phyloP scores from a whole-genome alignment of 345 rosid genomes.

The Brassica nigra region DNA sequence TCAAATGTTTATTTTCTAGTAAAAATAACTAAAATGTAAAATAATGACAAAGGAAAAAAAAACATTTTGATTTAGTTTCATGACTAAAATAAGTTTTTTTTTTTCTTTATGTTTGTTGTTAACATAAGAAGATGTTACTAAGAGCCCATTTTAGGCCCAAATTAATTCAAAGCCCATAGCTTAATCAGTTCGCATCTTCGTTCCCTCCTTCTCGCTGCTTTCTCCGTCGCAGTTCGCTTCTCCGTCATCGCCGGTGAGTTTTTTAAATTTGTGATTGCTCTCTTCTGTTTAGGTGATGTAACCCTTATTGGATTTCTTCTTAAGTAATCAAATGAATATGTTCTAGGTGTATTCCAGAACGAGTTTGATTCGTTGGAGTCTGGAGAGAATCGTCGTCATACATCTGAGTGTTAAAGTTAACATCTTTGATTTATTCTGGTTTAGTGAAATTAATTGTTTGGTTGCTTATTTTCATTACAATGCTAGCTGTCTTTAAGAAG shows the following conservation, averaged over 20 bases:
- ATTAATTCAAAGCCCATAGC: background rate
- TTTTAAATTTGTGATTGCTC: background rate
- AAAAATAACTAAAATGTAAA: background rate
- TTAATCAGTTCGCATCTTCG: background rate
- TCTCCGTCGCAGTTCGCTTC: background rate
- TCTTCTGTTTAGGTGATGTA: background rate
- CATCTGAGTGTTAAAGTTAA: background rate
- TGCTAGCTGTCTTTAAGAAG: background rate
- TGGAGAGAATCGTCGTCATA: background rate
- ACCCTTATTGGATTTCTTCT: background rate
- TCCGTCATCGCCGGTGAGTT: constrained; percentile 12
- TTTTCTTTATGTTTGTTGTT: background rate
- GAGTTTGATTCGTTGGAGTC: background rate
- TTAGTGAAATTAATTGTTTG: background rate
- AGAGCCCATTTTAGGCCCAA: background rate
- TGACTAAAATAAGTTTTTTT: background rate
- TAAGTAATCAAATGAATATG: background rate
- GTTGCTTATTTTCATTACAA: background rate
- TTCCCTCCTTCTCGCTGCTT: background rate
- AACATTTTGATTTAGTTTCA: background rate
- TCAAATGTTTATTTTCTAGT: background rate
- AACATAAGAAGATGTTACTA: background rate
- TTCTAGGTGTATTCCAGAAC: background rate
- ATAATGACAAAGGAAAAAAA: background rate
- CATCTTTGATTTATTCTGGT: background rate